These are phyloP conservation scores for Ustilago trichophora DNA, from an alignment of 1,284 basidiomycete species.

Conservation along the genomic window DNA sequence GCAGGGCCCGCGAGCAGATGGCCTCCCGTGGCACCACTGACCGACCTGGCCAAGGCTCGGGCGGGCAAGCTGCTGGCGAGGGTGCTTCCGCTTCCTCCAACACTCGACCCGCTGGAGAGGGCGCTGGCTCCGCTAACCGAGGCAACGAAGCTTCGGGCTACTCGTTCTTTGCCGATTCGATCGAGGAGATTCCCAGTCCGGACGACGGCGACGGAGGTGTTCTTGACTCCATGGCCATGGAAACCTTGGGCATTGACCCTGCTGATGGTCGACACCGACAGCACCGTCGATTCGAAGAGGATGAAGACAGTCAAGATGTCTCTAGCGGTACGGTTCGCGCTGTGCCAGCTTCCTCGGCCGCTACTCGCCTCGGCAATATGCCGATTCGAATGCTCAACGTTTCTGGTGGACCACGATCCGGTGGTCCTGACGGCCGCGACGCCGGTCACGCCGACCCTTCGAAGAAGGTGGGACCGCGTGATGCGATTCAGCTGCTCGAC, in stretches of 20 bases:
- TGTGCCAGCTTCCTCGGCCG: slow-evolving; percentile 9
- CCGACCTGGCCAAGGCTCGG: slow-evolving; percentile 6
- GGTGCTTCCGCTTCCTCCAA: not conserved
- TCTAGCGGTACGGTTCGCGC: slow-evolving; percentile 29
- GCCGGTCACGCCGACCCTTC: not conserved
- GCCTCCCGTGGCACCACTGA: slow-evolving; percentile 14
- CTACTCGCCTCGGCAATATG: slow-evolving; percentile 1
- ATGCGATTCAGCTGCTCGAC: slow-evolving; percentile 93
- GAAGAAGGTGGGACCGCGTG: slow-evolving; percentile 66
- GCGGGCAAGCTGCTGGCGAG: slow-evolving; percentile 5
- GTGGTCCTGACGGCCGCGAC: slow-evolving; percentile 1
- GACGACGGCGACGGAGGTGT: slow-evolving; percentile 85
- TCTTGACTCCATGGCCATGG: slow-evolving; percentile 77
- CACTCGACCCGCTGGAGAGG: not conserved
- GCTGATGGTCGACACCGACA: slow-evolving; percentile 23
- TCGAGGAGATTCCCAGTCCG: slow-evolving; percentile 82
- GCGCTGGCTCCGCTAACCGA: too few species aligned
- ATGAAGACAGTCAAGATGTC: slow-evolving; percentile 35
- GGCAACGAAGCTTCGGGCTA: too few species aligned
- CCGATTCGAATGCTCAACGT: slow-evolving; percentile 28
- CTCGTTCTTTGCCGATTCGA: slow-evolving; percentile 1
- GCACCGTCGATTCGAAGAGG: slow-evolving; percentile 33
- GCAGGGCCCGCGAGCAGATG: slow-evolving; percentile 62
- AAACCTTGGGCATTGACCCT: slow-evolving; percentile 14
- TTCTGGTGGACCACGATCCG: slow-evolving; percentile 7